Percentiles rank a stretch among this genome's conserved stretches.
Evolutionary conservation across 208 protist genomes (phyloP).

Genomic region (Tritrichomonas foetus): DNA sequence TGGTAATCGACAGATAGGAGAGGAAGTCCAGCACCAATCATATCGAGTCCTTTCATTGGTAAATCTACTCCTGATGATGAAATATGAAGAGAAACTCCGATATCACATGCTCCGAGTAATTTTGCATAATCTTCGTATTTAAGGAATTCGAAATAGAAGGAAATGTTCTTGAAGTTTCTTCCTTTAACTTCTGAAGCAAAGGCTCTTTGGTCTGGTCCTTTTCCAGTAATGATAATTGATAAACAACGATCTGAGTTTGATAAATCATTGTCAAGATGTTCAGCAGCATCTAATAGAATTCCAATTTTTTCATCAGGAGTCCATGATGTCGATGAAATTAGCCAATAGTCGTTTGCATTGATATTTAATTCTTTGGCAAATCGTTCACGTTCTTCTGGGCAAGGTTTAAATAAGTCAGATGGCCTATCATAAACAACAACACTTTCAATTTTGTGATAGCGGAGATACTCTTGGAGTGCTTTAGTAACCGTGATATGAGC

Average conservation of each 20-base stretch:
- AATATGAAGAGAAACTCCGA: conserved; percentile 29
- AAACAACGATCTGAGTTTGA: background rate
- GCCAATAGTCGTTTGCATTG: background rate
- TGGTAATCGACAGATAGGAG: background rate
- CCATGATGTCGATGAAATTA: conserved; percentile 41
- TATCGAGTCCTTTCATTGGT: conserved; percentile 39
- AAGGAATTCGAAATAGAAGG: background rate
- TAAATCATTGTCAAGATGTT: background rate
- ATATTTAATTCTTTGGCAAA: background rate
- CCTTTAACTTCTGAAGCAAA: background rate
- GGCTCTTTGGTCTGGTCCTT: background rate
- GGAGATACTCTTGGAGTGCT: background rate
- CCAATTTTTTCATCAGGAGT: conserved; percentile 39
- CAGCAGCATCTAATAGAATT: background rate
- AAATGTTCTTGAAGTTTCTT: background rate
- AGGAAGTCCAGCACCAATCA: conserved; percentile 36
- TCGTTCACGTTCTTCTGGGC: background rate
- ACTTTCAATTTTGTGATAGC: background rate
- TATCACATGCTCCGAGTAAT: conserved; percentile 8
- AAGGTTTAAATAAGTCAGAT: background rate
- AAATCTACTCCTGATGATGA: conserved; percentile 38
- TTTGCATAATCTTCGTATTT: conserved; percentile 31
- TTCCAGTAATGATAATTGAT: conserved; percentile 28
- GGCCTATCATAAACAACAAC: conserved; percentile 36
- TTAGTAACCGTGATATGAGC: conserved; percentile 19